Conservation (phyloP, 2,329 filamentous ascomycete genomes). For the Cladophialophora carrionii region DNA sequence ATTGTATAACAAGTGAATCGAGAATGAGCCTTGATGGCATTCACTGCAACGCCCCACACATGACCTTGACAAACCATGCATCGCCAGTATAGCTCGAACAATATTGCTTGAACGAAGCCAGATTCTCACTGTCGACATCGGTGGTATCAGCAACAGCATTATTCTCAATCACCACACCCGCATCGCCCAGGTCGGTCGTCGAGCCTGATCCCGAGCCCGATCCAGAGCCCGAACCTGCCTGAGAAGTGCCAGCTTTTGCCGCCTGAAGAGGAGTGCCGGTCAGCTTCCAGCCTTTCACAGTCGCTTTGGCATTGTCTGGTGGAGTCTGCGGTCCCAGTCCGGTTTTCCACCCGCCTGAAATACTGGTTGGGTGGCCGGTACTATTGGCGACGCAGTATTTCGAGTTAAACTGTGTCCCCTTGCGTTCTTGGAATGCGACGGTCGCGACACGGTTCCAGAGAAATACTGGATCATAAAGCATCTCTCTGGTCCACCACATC, state of each 20-base stretch:
- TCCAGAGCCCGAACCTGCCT: not conserved
- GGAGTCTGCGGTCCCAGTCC: slow-evolving; percentile 30
- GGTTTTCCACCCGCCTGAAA: slow-evolving; percentile 33
- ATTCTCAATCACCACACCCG: not conserved
- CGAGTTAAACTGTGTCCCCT: slow-evolving; percentile 33
- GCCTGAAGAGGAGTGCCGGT: slow-evolving; percentile 23
- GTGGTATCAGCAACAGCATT: slow-evolving; percentile 6
- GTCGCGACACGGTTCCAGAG: slow-evolving; percentile 56
- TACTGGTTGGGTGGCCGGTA: slow-evolving; percentile 34
- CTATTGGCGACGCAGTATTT: slow-evolving; percentile 31
- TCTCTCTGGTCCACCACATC: slow-evolving; percentile 61
- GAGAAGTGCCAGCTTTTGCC: not conserved
- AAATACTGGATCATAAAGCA: slow-evolving; percentile 56
- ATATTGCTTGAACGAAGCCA: slow-evolving; percentile 17
- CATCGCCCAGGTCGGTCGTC: not conserved
- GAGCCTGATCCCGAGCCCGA: not conserved
- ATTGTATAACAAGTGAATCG: slow-evolving; percentile 3
- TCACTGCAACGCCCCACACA: slow-evolving; percentile 18
- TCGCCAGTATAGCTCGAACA: slow-evolving; percentile 23
- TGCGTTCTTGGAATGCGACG: slow-evolving; percentile 43
- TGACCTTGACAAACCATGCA: slow-evolving; percentile 21
- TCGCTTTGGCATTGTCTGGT: slow-evolving; percentile 24
- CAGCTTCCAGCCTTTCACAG: slow-evolving; percentile 30
- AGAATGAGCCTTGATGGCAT: not conserved
- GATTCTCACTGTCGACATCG: slow-evolving; percentile 11